Percentiles rank a stretch among this genome's conserved stretches.
Evolutionary conservation across 139 green algal genomes (phyloP).

Genomic region (Micromonas pusilla): DNA sequence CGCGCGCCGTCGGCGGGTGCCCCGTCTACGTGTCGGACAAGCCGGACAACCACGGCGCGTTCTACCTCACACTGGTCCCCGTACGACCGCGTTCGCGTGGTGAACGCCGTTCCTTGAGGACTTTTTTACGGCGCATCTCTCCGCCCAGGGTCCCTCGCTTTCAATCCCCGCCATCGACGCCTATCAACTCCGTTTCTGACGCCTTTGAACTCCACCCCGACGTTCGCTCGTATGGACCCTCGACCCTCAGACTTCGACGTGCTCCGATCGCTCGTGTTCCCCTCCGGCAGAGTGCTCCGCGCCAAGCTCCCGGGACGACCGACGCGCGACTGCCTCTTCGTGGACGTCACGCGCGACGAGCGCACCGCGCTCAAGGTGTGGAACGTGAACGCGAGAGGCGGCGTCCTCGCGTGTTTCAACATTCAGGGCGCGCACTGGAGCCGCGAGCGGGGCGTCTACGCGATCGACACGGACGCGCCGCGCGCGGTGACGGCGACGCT

Average conservation of each 20-base stretch:
- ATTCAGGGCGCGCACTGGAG: constrained; percentile 80
- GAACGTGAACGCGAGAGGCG: constrained; percentile 24
- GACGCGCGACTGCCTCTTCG: constrained; percentile 84
- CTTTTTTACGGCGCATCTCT: too few relatives aligned
- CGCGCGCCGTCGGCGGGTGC: constrained; percentile 57
- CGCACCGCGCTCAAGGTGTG: constrained; percentile 68
- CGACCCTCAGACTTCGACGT: constrained; percentile 46
- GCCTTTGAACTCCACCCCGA: too few relatives aligned
- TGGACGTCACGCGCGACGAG: constrained; percentile 69
- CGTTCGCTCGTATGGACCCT: too few relatives aligned
- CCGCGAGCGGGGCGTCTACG: constrained; percentile 58
- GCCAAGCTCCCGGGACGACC: constrained; percentile 65
- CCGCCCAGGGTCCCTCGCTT: too few relatives aligned
- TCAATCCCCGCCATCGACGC: too few relatives aligned
- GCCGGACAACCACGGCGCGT: constrained; percentile 75
- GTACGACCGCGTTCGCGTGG: too few relatives aligned
- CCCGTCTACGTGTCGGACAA: constrained; percentile 79
- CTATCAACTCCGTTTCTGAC: too few relatives aligned
- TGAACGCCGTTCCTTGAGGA: too few relatives aligned
- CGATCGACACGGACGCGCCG: constrained; percentile 45
- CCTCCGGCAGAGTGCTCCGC: constrained; percentile 61
- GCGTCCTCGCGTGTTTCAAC: constrained; percentile 78
- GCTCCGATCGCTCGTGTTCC: constrained; percentile 71
- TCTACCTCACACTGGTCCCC: too few relatives aligned
- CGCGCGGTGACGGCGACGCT: background rate